A percentile compares a stretch with the other conserved stretches of the same genome.
Evolutionary conservation across 2,329 filamentous ascomycete genomes (phyloP).

Genomic region (Cladophialophora psammophila): DNA sequence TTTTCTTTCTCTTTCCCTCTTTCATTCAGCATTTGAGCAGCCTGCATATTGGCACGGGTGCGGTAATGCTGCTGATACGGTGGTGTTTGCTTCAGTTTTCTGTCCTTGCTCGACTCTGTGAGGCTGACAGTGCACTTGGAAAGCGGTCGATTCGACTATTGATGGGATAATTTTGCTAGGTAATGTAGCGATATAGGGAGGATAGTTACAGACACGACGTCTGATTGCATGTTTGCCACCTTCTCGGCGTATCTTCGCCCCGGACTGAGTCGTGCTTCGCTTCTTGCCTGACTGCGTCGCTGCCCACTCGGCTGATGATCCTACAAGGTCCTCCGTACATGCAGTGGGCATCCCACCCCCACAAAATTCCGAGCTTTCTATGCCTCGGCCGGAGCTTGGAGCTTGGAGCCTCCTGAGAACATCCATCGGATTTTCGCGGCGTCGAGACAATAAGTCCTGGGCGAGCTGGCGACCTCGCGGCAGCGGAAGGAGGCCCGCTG

Average conservation of each 20-base stretch:
- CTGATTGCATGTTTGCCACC: background rate
- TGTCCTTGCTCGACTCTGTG: background rate
- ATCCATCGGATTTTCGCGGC: background rate
- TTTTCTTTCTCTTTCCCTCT: background rate
- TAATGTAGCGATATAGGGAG: background rate
- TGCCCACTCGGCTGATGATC: background rate
- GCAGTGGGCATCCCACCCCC: background rate
- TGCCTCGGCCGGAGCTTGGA: conserved; percentile 3
- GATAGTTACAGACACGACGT: background rate
- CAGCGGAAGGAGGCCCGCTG: background rate
- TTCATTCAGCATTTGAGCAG: background rate
- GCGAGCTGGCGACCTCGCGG: background rate
- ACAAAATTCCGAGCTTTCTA: conserved; percentile 14
- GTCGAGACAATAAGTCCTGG: background rate
- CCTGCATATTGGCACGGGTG: background rate
- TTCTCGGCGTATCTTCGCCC: background rate
- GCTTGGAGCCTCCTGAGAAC: background rate
- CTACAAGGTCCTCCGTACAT: background rate
- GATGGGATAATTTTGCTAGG: background rate
- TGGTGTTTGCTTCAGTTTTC: background rate
- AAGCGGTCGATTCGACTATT: background rate
- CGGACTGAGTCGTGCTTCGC: conserved; percentile 3
- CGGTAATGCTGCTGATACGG: background rate
- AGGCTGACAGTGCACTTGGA: background rate
- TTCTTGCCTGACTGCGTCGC: background rate